Base-by-base conservation (phyloP, 768 basidiomycete genomes). In the Trametes elegans region DNA sequence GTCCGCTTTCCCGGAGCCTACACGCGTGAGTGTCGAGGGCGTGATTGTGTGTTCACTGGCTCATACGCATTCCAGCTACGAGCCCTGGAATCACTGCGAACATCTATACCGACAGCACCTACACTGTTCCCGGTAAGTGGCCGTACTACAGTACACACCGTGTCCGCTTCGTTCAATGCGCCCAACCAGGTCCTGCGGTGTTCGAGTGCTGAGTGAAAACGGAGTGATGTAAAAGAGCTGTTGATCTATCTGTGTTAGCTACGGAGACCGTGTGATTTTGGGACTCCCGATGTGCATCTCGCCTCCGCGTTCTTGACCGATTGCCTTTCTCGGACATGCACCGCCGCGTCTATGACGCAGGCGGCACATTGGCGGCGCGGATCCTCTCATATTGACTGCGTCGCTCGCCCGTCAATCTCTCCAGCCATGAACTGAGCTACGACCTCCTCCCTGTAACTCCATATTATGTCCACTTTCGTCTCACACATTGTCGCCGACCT, bases 1-100 rank as follows among this genome's bases (percentile, higher is more conserved):
- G 71, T 72, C 29, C 63, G 60, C 51, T 66, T 72, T 66, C 71
- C 71, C 6, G 71, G 71, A 19, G 69, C 71, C 7, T 76, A 76
- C 66, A 48, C 44, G 10, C 62, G 71, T 66, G 28, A 32, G 62
- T 49, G 7, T 26, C 34, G 8, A 35, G 23, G 18, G 39, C 19
- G 6, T n/a, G 42, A n/a, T 35, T 5, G 14, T 16, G 14, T 23
- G 23, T 43, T 8, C n/a, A 29, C 7, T n/a, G 38, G 40, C 36
- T 49, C 21, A 41, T 48, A 2, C 27, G 10, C 56, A 55, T 19
- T 34, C 9, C 35, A 64, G 62, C 59, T 3, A 67, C 66, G 11
- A 68, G 68, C 60, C 71, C 71, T 21, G 71, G 71, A 43, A 66
- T 71, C 46, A 65, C 53, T n/a, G 58, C 70, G 58, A 66, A 70